Percentiles rank a stretch among this genome's conserved stretches.
phyloP scores from a whole-genome alignment of 2,329 filamentous ascomycete species.

The Claviceps fusiformis region DNA sequence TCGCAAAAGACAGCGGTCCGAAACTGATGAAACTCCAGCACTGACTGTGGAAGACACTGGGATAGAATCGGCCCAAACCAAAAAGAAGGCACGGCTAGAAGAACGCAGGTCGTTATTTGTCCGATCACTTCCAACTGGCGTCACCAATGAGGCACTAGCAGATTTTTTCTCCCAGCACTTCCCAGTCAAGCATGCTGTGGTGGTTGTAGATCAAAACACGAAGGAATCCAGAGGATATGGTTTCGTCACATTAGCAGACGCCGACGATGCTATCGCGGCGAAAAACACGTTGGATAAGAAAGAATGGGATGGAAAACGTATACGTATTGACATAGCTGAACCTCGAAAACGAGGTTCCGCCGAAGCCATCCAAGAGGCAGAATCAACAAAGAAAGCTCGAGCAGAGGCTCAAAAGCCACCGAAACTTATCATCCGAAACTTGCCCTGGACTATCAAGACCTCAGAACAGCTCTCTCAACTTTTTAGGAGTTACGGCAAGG shows the following conservation, averaged over 20 bases:
- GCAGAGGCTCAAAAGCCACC: slow-evolving; percentile 48
- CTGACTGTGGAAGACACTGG: slow-evolving; percentile 18
- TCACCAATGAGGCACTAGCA: slow-evolving; percentile 71
- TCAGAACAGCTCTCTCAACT: slow-evolving; percentile 65
- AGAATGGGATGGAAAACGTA: slow-evolving; percentile 62
- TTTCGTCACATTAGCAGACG: slow-evolving; percentile 92
- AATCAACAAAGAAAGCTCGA: slow-evolving; percentile 40
- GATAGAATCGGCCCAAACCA: slow-evolving; percentile 17
- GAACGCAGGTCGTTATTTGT: slow-evolving; percentile 72
- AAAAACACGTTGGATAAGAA: slow-evolving; percentile 69
- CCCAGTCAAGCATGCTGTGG: slow-evolving; percentile 90
- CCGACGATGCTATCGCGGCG: slow-evolving; percentile 75
- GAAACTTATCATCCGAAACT: slow-evolving; percentile 78
- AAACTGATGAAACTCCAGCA: slow-evolving; percentile 18
- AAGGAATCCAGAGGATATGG: slow-evolving; percentile 86
- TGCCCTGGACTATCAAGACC: slow-evolving; percentile 91
- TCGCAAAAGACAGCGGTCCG: slow-evolving; percentile 22
- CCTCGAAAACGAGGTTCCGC: slow-evolving; percentile 56
- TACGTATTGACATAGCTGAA: slow-evolving; percentile 80
- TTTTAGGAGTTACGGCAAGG: slow-evolving; percentile 81
- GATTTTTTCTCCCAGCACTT: slow-evolving; percentile 89
- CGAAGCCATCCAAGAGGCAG: slow-evolving; percentile 25
- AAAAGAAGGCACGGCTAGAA: slow-evolving; percentile 46
- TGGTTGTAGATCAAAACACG: slow-evolving; percentile 72
- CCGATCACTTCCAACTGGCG: slow-evolving; percentile 63